Evolutionary conservation across 2,329 filamentous ascomycete species (phyloP), one percentile per base, ranked within the genome.

Genomic region (Phoma sp.): DNA sequence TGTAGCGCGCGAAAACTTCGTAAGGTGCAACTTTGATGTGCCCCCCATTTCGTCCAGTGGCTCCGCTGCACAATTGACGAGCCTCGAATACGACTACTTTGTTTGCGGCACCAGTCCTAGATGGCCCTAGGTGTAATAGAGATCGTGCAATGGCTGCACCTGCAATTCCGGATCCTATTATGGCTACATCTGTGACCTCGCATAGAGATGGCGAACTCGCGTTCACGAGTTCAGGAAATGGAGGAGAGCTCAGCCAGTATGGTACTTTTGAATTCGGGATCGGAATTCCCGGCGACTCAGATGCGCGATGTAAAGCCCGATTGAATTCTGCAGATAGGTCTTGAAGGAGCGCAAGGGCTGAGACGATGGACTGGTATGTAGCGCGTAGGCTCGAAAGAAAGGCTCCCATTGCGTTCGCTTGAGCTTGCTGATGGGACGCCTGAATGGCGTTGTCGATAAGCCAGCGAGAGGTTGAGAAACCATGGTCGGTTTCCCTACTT

Each of bases 91-190:
- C 76, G 2, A 80, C 73, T 4, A 84, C 44, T n/a, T 48, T 58
- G 29, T 59, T 52, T 18, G 44, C 42, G 29, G 7, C 11, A 4
- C 8, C 45, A 29, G 41, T 6, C 7, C 10, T 5, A 23, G 5
- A n/a, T 8, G 7, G n/a, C 22, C 10, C 9, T 10, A 18, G n/a
- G 24, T 75, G 61, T 2, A 76, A 49, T 10, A 58, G 38, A 3
- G 73, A 70, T 18, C 74, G 63, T 3, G 76, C 77, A 13, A 78
- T 66, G 18, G 74, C 73, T 3, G 75, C 77, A 8, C 77, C 81
- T 1, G 82, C 80, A 54, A 85, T 84, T 1, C 83, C 83, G 32
- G 81, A 83, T 22, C 83, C 82, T 57, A 85, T 79, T 36, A 85
- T 77, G 14, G 81, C 77, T 2, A 83, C 67, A 52, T 85, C 82